Evolutionary conservation across 805 yeast species (phyloP), one percentile per base, ranked within the genome.

Genomic region (Metschnikowia reukaufii): DNA sequence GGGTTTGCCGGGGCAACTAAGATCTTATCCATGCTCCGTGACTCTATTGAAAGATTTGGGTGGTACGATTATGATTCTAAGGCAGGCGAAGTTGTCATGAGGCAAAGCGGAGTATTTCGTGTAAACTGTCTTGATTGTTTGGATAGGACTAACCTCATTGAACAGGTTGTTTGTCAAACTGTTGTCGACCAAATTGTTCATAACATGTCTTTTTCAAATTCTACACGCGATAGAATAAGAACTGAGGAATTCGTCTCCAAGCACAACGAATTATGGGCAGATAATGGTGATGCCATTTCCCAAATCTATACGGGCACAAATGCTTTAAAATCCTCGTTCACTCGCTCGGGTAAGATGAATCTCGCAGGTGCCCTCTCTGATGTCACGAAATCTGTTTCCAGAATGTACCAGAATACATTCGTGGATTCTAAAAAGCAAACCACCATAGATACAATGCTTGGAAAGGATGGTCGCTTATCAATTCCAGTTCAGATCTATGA

Each of bases 301-400:
- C 92, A 83, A 16, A 68, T 88, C 20, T 76, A 83, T 62, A 67
- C 73, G n/a, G 84, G 83, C 45, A 96, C 91, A 55, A 88, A 91
- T 55, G 79, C 87, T 6, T 69, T 94, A 16, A 94, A 94, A 65
- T 88, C 97, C 0, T 89, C 97, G 4, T 94, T 86, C 61, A 88
- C 98, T 1, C 79, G 99, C 62, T 84, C 88, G 23, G 99, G 99
- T 19, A 92, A 91, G 60, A 90, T 91, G 97, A 89, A 92, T 36
- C 69, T 94, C 45, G 98, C 98, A 0, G 97, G 98, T 30, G 97
- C 97, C 0, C 67, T 94, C n/a, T 86, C 96, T 0, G 99, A 94
- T 68, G 97, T 95, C 4, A 90, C 98, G 1, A 94, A 94, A 66
- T 88, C 97, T 0, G 96, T 94, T 7, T 84, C 96, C 35, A 77